Base-by-base conservation (phyloP, 1,139 yeast genomes). In the Candida glucosophila region DNA sequence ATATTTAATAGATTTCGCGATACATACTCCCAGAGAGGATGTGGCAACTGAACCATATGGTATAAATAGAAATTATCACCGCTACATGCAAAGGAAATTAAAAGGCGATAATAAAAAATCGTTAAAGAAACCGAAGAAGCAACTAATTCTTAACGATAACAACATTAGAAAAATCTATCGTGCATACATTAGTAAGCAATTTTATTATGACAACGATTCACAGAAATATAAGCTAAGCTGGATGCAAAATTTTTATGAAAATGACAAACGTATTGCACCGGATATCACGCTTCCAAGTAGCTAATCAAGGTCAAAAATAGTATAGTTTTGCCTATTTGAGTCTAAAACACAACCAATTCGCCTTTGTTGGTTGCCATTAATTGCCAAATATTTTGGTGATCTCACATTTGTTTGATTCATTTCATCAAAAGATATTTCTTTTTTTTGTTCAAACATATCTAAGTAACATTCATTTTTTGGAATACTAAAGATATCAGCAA, bases 301-400 rank as follows among this genome's bases (percentile, higher is more conserved):
- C 24, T 11, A 20, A 19, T 29, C 33, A n/a, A 41, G 24, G 23
- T 35, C 39, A 23, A 66, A 48, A 4, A 67, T 49, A 6, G 49
- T 31, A 40, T 67, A 70, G 23, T 53, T 52, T 29, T 57, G 58
- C 26, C 51, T 48, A 20, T 56, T 51, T 3, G 44, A 32, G 28
- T 66, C 71, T 14, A 69, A 37, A 15, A 69, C 32, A 35, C 71
- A 67, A 1, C 63, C 69, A 23, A 49, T 43, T 2, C 43, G 35
- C 23, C 54, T 40, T 2, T 30, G 20, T 20, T 30, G 22, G 19
- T 30, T 29, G 12, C 40, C 32, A 31, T 52, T 55, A 15, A 58
- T 32, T 1, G 65, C 43, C 24, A 64, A 27, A 17, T 41, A 34
- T 9, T 36, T 35, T 6, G 61, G 58, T 4, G 17, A 20, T 10